Conservation (phyloP, 768 basidiomycete species). For the Mycena polygramma region DNA sequence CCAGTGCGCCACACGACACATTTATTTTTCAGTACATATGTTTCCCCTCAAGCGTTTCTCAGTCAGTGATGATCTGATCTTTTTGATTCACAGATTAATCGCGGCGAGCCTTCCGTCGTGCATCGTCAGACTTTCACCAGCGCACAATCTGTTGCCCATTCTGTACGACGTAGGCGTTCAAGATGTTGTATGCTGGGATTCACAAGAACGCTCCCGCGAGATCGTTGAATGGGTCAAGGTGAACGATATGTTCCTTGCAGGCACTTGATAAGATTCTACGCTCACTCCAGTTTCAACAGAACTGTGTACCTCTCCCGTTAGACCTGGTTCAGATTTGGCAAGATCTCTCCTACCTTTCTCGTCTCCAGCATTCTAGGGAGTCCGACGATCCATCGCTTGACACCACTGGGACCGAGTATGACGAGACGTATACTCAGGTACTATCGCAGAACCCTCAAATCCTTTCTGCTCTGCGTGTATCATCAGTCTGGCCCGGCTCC, state of each 20-base stretch:
- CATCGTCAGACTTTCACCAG: not conserved
- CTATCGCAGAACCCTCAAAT: not conserved
- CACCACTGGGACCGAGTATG: not conserved
- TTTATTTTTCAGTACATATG: not conserved
- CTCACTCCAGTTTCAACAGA: not conserved
- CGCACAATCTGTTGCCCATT: constrained; percentile 1
- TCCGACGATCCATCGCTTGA: too few species aligned
- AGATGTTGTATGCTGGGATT: not conserved
- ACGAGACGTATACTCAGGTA: not conserved
- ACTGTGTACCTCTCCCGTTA: not conserved
- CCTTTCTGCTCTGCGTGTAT: not conserved
- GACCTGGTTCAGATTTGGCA: constrained; percentile 13
- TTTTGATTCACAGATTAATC: not conserved
- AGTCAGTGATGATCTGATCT: not conserved
- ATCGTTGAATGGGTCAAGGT: constrained; percentile 15
- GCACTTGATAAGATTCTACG: not conserved
- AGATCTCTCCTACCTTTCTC: constrained; percentile 3
- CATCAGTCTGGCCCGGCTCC: not conserved
- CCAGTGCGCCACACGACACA: not conserved
- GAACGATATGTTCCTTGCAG: not conserved
- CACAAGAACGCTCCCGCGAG: too few species aligned
- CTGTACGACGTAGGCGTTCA: constrained; percentile 10
- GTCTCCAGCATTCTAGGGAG: not conserved
- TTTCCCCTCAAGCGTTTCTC: not conserved
- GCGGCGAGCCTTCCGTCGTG: not conserved